Evolutionary conservation across 1,284 basidiomycete species (phyloP), one percentile per base, ranked within the genome.

Genomic region (Peniophora sp.): DNA sequence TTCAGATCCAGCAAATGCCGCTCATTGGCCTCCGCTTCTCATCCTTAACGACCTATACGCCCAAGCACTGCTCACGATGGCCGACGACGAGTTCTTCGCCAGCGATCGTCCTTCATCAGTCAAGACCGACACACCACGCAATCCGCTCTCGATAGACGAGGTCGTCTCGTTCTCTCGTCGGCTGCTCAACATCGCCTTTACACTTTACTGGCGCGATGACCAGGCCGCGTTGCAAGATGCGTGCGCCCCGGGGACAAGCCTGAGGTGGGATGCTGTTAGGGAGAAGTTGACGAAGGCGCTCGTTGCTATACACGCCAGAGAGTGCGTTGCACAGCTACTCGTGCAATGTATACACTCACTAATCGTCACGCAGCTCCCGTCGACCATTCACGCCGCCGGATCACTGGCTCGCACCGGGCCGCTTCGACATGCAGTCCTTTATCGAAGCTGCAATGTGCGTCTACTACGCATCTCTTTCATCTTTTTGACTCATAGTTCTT

Each of bases 41-140:
- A 77, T 97, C 47, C 77, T 97, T 3, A 78, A 82, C 6, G 88
- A 95, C 51, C 68, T 97, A 17, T 96, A 97, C 65, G 81, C 83
- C 2, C 88, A 96, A 55, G 81, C 85, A 11, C 78, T 99, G 17
- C 74, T 94, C 37, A 92, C 94, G 0, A 89, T 99, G 73, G 92
- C 92, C 2, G 97, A 99, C 59, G 96, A 98, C 64, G 96, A 99
- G 65, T 98, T 99, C 69, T 95, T 95, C 63, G 78, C 82, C 0
- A 67, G 67, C 1, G 55, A 58, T 1, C 54, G 59, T 14, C 6
- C 27, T 6, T 5, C 27, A 32, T 51, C 59, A 24, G 37, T 56
- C 11, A 52, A 61, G 35, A 54, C 60, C 10, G 54, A 59, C 20
- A 58, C 64, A 1, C 63, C 73, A 0, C 69, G 81, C 17, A 94